phyloP scores from a whole-genome alignment of 2,329 filamentous ascomycete genomes.

The Lachnellula hyalina region DNA sequence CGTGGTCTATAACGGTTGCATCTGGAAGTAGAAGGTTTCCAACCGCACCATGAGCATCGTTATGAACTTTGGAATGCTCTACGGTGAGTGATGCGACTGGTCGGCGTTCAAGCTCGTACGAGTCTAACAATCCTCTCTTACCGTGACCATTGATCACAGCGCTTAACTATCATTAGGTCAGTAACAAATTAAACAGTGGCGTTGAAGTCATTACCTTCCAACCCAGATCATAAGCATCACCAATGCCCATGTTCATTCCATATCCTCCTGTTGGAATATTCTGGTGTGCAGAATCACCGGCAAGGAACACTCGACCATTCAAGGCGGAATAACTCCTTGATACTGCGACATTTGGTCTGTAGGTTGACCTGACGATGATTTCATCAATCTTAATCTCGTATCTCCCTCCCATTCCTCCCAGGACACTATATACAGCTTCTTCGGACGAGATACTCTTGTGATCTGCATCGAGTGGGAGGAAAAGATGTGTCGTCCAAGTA shows the following conservation, averaged over 20 bases:
- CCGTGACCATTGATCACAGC: no score
- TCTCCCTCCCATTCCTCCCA: conserved; percentile 19
- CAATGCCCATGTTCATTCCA: conserved; percentile 33
- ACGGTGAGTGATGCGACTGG: no score
- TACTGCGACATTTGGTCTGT: conserved; percentile 29
- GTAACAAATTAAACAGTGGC: no score
- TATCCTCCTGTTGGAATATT: conserved; percentile 26
- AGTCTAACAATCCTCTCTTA: no score
- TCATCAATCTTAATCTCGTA: conserved; percentile 31
- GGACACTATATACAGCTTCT: conserved; percentile 20
- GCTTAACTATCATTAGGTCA: no score
- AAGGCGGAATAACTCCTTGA: conserved; percentile 22
- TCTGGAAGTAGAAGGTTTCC: no score
- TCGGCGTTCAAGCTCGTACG: no score
- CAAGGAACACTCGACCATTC: conserved; percentile 21
- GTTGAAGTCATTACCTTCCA: conserved; percentile 23
- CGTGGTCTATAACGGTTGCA: no score
- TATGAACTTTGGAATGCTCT: no score
- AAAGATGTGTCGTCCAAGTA: conserved; percentile 32
- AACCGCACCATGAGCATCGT: no score
- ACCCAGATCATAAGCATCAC: conserved; percentile 29
- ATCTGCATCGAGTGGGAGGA: conserved; percentile 12
- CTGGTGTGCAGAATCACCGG: conserved; percentile 27
- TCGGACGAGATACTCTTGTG: conserved; percentile 18
- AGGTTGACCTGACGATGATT: conserved; percentile 28